These are phyloP conservation scores for Mortierella sp. DNA, from an alignment of 371 early-diverging fungal species.

Conservation along the genomic window DNA sequence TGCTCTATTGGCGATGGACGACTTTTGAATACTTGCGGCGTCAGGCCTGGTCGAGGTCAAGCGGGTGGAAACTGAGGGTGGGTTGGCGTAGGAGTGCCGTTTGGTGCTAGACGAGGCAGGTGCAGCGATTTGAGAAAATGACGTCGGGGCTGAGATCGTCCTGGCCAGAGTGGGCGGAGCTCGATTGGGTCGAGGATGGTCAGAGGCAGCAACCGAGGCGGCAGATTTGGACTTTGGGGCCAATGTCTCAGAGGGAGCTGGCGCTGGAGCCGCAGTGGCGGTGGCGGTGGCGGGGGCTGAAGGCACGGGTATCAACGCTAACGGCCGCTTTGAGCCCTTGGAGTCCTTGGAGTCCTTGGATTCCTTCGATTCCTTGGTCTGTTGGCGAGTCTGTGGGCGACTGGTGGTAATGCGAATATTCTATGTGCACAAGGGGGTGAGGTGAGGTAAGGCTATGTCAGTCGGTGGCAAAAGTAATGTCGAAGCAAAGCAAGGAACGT, in stretches of 20 bases:
- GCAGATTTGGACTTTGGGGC: not conserved
- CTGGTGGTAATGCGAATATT: not conserved
- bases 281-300: not conserved
- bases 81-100: not conserved
- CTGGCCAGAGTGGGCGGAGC: not conserved
- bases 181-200: not conserved
- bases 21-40: constrained; percentile 2
- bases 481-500: too few species aligned
- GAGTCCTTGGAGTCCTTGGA: not conserved
- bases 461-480: too few species aligned
- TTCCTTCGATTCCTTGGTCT: not conserved
- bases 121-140: not conserved
- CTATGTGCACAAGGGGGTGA: not conserved
- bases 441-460: too few species aligned
- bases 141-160: not conserved
- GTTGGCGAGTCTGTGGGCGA: not conserved
- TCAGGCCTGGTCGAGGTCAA: not conserved
- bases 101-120: not conserved
- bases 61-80: not conserved
- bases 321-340: not conserved
- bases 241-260: not conserved
- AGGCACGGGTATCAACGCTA: not conserved
- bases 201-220: not conserved
- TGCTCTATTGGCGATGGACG: not conserved
- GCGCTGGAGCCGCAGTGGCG: not conserved